phyloP scores from a whole-genome alignment of 129 eudicot genomes.

The Helianthus annuus region DNA sequence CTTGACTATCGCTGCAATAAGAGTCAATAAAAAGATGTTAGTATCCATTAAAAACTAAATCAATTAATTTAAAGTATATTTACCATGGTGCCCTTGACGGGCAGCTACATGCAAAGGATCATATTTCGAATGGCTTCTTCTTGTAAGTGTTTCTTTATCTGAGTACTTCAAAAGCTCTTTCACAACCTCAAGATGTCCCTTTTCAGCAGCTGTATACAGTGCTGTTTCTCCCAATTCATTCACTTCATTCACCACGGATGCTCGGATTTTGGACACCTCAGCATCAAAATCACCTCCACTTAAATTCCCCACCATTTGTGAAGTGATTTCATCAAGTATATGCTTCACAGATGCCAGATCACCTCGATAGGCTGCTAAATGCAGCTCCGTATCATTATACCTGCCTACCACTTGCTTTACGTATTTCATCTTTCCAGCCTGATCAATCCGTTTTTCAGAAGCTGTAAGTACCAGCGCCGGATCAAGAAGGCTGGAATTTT shows the following conservation, averaged over 20 bases:
- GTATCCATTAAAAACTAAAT: background rate
- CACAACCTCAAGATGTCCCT: constrained; percentile 68
- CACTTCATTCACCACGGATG: constrained; percentile 61
- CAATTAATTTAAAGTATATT: background rate
- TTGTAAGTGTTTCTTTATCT: constrained; percentile 45
- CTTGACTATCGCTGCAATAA: constrained; percentile 59
- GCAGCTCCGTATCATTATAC: constrained; percentile 80
- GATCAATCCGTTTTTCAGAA: constrained; percentile 82
- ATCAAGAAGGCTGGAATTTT: constrained; percentile 29
- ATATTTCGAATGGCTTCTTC: constrained; percentile 52
- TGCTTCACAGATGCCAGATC: constrained; percentile 68
- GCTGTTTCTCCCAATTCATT: constrained; percentile 73
- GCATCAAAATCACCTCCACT: constrained; percentile 67
- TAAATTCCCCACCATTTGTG: constrained; percentile 60
- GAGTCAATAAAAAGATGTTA: constrained; percentile 7
- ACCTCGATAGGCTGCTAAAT: constrained; percentile 79
- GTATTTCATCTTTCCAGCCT: constrained; percentile 71
- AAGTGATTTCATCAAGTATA: constrained; percentile 56
- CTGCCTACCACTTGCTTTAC: constrained; percentile 79
- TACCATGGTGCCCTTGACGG: constrained; percentile 80
- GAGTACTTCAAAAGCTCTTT: constrained; percentile 69
- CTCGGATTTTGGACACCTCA: constrained; percentile 68
- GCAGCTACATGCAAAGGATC: constrained; percentile 83
- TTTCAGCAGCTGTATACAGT: constrained; percentile 62
- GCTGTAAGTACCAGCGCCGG: constrained; percentile 56